These are phyloP conservation scores for Heterobasidion irregulare DNA, from an alignment of 1,284 basidiomycete genomes.

Conservation along the genomic window DNA sequence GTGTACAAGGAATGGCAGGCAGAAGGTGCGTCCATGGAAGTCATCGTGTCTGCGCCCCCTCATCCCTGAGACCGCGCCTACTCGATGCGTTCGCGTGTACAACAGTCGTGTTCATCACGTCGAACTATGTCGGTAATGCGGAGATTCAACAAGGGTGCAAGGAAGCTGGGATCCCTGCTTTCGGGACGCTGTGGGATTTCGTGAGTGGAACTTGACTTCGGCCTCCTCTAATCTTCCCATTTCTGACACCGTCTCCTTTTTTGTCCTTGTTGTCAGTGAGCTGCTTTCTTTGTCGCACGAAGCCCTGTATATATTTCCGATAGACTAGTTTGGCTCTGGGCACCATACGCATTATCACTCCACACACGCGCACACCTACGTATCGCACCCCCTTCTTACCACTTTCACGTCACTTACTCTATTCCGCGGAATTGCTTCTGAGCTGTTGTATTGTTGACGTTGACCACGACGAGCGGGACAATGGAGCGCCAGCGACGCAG, in stretches of 20 bases:
- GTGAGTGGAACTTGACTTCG: constrained; percentile 27
- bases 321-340: too few relatives aligned
- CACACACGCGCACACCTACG: too few relatives aligned
- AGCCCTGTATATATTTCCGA: not conserved
- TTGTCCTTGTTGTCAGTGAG: not conserved
- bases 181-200: constrained; percentile 70
- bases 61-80: not conserved
- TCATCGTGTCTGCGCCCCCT: not conserved
- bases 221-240: not conserved
- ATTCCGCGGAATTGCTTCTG: too few relatives aligned
- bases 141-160: constrained; percentile 78
- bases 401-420: too few relatives aligned
- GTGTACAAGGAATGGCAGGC: constrained; percentile 58
- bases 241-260: not conserved
- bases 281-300: not conserved
- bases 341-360: too few relatives aligned
- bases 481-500: too few relatives aligned
- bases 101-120: constrained; percentile 70
- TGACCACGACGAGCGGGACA: too few relatives aligned
- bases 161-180: constrained; percentile 59
- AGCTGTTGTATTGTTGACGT: too few relatives aligned
- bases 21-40: constrained; percentile 39
- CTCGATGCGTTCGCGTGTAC: not conserved
- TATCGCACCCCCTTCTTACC: too few relatives aligned
- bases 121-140: constrained; percentile 63